Percentiles rank a stretch among this genome's conserved stretches.
These are phyloP conservation scores for Helicostylum pulchrum DNA, from an alignment of 192 early-diverging fungal species.

Conservation along the genomic window DNA sequence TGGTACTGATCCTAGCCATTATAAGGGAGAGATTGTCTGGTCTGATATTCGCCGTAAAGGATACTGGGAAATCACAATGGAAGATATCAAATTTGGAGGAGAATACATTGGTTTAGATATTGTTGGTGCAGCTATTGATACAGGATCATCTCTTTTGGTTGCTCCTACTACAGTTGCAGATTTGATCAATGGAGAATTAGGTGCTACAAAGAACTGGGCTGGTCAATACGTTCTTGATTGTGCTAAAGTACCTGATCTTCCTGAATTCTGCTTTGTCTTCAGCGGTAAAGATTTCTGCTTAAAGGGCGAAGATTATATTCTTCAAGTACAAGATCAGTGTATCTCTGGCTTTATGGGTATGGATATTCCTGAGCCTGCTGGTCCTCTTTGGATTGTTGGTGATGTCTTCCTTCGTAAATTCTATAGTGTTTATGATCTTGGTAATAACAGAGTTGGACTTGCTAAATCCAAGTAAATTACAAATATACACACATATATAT, in stretches of 20 bases:
- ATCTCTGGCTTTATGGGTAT: constrained; percentile 90
- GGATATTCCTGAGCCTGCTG: constrained; percentile 75
- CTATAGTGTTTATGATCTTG: constrained; percentile 71
- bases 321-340: constrained; percentile 64
- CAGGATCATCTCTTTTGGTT: constrained; percentile 85
- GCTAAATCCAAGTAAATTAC: constrained; percentile 27
- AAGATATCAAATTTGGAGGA: constrained; percentile 75
- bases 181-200: constrained; percentile 85
- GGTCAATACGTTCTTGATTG: constrained; percentile 90
- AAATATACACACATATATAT: not conserved
- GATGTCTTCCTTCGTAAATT: constrained; percentile 83
- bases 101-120: constrained; percentile 64
- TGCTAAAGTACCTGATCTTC: constrained; percentile 68
- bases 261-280: constrained; percentile 70
- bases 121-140: constrained; percentile 86
- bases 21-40: constrained; percentile 69
- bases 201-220: constrained; percentile 88
- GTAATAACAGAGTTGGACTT: constrained; percentile 71
- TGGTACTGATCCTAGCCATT: constrained; percentile 75
- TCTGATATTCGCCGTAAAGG: constrained; percentile 85
- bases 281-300: constrained; percentile 53
- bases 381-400: constrained; percentile 84
- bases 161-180: constrained; percentile 77
- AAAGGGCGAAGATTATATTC: constrained; percentile 62
- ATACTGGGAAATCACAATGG: constrained; percentile 96